Evolutionary conservation across 2,329 filamentous ascomycete genomes (phyloP).

Genomic region (Berkeleyomyces rouxiae): DNA sequence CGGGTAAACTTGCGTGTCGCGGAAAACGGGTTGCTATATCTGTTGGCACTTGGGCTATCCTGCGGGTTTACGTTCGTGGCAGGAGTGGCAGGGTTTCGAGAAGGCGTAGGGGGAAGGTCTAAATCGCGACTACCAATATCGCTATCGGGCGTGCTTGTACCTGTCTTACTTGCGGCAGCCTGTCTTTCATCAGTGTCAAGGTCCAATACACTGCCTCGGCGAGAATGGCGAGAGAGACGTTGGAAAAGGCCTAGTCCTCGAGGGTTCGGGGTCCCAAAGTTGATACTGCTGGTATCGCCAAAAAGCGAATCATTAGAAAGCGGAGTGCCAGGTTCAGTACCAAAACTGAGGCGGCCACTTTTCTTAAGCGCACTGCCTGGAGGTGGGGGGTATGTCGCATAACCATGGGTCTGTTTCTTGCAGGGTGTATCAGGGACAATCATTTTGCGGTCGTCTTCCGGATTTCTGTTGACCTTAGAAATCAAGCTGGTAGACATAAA

Average conservation of each 20-base stretch:
- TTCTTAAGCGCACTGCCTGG: constrained; percentile 45
- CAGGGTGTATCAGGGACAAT: constrained; percentile 89
- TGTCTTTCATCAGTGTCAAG: constrained; percentile 61
- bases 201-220: constrained; percentile 58
- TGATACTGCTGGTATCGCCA: constrained; percentile 22
- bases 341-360: constrained; percentile 56
- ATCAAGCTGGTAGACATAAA: constrained; percentile 92
- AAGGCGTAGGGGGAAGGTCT: constrained; percentile 85
- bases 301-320: constrained; percentile 45
- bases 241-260: constrained; percentile 51
- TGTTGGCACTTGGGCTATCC: constrained; percentile 32
- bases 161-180: constrained; percentile 16
- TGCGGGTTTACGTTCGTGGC: constrained; percentile 25
- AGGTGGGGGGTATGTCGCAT: constrained; percentile 47
- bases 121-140: constrained; percentile 19
- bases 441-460: constrained; percentile 50
- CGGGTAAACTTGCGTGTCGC: constrained; percentile 21
- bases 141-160: background rate
- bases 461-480: constrained; percentile 80
- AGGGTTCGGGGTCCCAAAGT: constrained; percentile 34
- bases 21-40: constrained; percentile 27
- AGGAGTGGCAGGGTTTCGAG: constrained; percentile 44
- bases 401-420: constrained; percentile 58
- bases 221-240: constrained; percentile 33
- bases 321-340: constrained; percentile 57